phyloP scores from a whole-genome alignment of 2,329 filamentous ascomycete genomes.

The Scytalidium lignicola region DNA sequence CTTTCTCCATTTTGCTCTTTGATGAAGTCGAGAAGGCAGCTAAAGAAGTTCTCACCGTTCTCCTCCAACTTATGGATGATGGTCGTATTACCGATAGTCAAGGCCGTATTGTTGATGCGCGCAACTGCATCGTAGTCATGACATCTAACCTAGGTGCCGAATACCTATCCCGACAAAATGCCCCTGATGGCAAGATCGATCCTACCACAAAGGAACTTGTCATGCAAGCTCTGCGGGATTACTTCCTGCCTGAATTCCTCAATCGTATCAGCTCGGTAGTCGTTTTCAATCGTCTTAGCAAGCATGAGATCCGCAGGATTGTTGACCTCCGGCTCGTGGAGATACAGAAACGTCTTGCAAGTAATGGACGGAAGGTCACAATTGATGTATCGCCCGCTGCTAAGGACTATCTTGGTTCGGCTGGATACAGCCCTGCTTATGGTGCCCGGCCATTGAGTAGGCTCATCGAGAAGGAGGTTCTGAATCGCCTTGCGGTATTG shows the following conservation, averaged over 20 bases:
- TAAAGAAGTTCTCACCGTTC: conserved; percentile 92
- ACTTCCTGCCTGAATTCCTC: conserved; percentile 97
- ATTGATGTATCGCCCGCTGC: conserved; percentile 81
- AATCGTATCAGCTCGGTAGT: conserved; percentile 95
- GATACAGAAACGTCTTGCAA: conserved; percentile 83
- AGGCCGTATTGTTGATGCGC: conserved; percentile 88
- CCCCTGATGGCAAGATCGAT: conserved; percentile 80
- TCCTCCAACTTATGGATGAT: conserved; percentile 99
- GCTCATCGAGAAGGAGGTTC: conserved; percentile 93
- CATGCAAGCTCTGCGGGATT: conserved; percentile 84
- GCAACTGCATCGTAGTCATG: conserved; percentile 99
- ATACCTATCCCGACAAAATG: conserved; percentile 75
- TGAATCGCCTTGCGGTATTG: conserved; percentile 87
- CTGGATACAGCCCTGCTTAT: conserved; percentile 93
- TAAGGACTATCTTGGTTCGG: conserved; percentile 85
- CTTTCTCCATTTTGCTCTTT: conserved; percentile 96
- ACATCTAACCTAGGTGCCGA: conserved; percentile 96
- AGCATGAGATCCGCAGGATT: conserved; percentile 86
- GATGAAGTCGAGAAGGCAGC: conserved; percentile 98
- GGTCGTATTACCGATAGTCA: conserved; percentile 97
- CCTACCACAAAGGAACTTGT: conserved; percentile 81
- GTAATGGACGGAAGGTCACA: conserved; percentile 79
- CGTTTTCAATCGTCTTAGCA: conserved; percentile 96
- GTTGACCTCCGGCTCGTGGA: conserved; percentile 85
- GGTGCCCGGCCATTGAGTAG: conserved; percentile 83